Evolutionary conservation across 805 yeast genomes (phyloP).

Genomic region (Candida pini): DNA sequence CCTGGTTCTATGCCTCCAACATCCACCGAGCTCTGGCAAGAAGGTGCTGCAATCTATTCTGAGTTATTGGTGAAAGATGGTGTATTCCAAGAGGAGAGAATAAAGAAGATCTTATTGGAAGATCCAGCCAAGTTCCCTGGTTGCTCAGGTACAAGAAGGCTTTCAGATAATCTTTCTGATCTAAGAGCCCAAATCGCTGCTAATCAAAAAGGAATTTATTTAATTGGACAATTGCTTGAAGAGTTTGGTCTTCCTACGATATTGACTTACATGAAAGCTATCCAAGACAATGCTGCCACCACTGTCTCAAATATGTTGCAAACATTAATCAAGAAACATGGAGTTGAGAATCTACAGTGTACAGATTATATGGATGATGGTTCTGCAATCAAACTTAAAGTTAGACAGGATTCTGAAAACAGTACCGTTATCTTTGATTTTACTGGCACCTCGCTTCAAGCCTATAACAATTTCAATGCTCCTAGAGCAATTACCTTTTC

Average conservation of each 20-base stretch:
- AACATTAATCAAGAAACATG: conserved; percentile 37
- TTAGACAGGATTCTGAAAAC: conserved; percentile 38
- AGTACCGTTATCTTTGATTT: conserved; percentile 75
- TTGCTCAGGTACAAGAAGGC: conserved; percentile 82
- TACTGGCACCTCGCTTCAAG: conserved; percentile 79
- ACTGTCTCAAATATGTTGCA: conserved; percentile 58
- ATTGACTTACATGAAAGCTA: conserved; percentile 71
- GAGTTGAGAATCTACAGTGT: conserved; percentile 38
- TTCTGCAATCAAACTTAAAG: conserved; percentile 50
- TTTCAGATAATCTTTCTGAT: conserved; percentile 80
- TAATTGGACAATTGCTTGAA: conserved; percentile 52
- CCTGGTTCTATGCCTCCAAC: conserved; percentile 97
- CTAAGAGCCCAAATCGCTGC: conserved; percentile 86
- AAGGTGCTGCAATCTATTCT: conserved; percentile 84
- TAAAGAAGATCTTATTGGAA: conserved; percentile 53
- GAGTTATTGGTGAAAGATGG: conserved; percentile 70
- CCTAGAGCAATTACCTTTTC: conserved; percentile 87
- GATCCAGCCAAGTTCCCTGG: conserved; percentile 82
- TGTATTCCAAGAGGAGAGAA: conserved; percentile 65
- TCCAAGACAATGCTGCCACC: conserved; percentile 70
- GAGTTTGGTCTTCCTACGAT: conserved; percentile 61
- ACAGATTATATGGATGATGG: conserved; percentile 81
- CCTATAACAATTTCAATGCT: conserved; percentile 87
- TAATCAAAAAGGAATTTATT: conserved; percentile 73
- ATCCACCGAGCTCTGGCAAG: conserved; percentile 78